These are phyloP conservation scores for Erythrophleum ivorense DNA, from an alignment of 331 rosid species.

Conservation along the genomic window DNA sequence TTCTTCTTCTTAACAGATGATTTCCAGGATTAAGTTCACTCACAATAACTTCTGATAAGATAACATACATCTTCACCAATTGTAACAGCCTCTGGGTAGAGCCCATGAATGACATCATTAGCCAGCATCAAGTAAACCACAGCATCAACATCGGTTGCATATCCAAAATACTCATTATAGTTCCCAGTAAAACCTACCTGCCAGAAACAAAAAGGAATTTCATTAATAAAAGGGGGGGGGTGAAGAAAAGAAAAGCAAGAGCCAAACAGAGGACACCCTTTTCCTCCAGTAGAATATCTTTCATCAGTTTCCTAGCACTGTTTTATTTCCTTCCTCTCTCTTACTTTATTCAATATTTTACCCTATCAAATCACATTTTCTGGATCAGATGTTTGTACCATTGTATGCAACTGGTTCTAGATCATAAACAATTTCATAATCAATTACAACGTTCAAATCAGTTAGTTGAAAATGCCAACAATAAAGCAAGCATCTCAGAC, in stretches of 20 bases:
- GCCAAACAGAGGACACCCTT: constrained; percentile 7
- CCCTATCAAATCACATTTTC: neutral
- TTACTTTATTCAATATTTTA: neutral
- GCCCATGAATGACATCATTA: constrained; percentile 96
- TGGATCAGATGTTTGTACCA: too few species aligned
- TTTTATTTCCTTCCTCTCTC: neutral
- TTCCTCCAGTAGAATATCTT: neutral
- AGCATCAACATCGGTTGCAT: constrained; percentile 89
- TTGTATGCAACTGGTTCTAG: too few species aligned
- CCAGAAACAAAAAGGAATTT: constrained; percentile 32
- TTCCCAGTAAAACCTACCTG: constrained; percentile 94
- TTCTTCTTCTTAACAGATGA: constrained; percentile 1
- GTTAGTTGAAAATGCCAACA: too few species aligned
- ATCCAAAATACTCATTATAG: constrained; percentile 87
- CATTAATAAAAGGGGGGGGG: neutral
- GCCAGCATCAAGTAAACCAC: constrained; percentile 93
- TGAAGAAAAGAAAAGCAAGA: neutral
- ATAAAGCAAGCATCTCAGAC: too few species aligned
- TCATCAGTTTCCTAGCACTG: neutral
- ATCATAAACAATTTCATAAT: too few species aligned
- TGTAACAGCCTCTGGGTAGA: constrained; percentile 84
- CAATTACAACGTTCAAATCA: too few species aligned
- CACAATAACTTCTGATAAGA: constrained; percentile 10
- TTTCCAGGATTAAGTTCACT: neutral
- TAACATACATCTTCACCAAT: constrained; percentile 96